A percentile compares a stretch with the other conserved stretches of the same genome.
Conservation (phyloP, 345 rosid species). For the Dipteronia dyeriana region DNA sequence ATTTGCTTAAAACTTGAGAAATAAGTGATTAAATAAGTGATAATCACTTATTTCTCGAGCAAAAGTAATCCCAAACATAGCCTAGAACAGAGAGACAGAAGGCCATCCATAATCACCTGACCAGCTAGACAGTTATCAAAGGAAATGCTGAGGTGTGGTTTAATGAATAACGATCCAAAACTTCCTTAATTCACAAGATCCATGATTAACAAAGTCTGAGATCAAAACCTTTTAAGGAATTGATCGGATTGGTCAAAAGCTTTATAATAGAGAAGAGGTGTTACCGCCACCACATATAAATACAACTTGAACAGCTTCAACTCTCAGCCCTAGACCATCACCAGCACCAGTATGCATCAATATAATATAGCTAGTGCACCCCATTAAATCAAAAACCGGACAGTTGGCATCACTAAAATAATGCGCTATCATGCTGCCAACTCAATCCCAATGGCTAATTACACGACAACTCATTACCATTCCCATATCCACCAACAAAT, state of each 20-base stretch:
- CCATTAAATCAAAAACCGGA: not conserved
- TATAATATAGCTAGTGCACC: not conserved
- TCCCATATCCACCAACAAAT: conserved; percentile 4
- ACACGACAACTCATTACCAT: conserved; percentile 1
- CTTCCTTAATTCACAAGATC: not conserved
- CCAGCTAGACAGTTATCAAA: not conserved
- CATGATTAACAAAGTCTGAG: not conserved
- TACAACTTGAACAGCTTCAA: not conserved
- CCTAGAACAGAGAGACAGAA: not conserved
- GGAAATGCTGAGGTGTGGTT: not conserved
- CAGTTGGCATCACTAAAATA: not conserved
- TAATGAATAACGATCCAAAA: not conserved
- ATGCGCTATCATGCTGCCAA: not conserved
- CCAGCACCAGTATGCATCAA: not conserved
- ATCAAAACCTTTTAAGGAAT: not conserved
- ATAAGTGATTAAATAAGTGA: too few species aligned
- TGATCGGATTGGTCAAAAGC: not conserved
- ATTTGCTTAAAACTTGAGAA: too few species aligned
- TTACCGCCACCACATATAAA: not conserved
- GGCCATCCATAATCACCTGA: not conserved
- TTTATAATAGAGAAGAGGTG: not conserved
- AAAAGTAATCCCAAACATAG: too few species aligned
- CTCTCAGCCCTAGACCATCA: not conserved
- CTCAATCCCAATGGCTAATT: not conserved
- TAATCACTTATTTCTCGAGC: too few species aligned